Base-by-base conservation (phyloP, 2,329 filamentous ascomycete genomes). In the Phaeosphaeriaceae sp. region DNA sequence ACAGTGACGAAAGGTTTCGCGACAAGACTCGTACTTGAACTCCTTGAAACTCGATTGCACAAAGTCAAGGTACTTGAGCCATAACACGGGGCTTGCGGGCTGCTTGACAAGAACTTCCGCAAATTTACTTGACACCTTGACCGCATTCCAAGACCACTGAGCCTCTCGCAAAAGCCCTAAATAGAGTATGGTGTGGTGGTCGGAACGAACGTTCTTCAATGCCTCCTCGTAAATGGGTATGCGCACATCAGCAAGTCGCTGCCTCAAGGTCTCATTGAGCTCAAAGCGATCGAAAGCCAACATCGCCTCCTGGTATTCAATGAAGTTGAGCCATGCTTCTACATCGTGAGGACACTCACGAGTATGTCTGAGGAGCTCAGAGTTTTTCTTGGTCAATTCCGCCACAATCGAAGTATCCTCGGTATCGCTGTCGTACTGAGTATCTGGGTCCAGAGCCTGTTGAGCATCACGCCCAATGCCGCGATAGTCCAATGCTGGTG, bases 181-280 rank as follows among this genome's bases (percentile, higher is more conserved):
- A 7, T 93, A 74, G 1, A 97, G 81, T 9, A 78, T 79, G 58
- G 91, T 85, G 17, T 85, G 84, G 44, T 84, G 83, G 19, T 76
- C 49, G 19, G 71, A 61, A 36, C 79, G 73, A 6, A 86, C 81
- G 47, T 89, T 85, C 11, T 82, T 79, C 7, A 97, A 75, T 0
- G 93, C 93, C 60, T 92, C 88, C 63, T 94, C 88, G 59, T 93
- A 91, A 60, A 96, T 86, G 1, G 89, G 88, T 2, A 96, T 79
- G 64, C 92, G 94, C 54, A 97, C 87, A 62, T 95, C 90, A 3
- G 92, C 88, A 54, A 91, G 86, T 61, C 89, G 89, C 60, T 84
- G 85, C 51, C 82, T 80, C 69, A 95, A 90, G 2, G 88, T 86
- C 25, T 81, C 79, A 0, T 86, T 88, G 22, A 79, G 27, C 72